These are phyloP conservation scores for Cytospora chrysosperma DNA, from an alignment of 2,329 filamentous ascomycete genomes.

Conservation along the genomic window DNA sequence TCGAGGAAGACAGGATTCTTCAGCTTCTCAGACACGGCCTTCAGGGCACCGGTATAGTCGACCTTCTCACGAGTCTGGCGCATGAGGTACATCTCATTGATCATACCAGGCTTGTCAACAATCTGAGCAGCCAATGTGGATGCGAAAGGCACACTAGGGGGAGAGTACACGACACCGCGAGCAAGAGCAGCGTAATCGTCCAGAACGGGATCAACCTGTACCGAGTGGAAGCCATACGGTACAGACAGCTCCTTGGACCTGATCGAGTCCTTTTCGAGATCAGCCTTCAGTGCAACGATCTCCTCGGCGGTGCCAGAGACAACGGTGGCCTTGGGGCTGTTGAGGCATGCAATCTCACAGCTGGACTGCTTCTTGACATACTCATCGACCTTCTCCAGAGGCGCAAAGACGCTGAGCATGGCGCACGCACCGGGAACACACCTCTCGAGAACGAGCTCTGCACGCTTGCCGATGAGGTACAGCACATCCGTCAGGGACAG, in stretches of 20 bases:
- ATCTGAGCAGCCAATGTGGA: conserved; percentile 62
- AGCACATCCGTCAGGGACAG: conserved; percentile 65
- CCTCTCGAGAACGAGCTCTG: conserved; percentile 57
- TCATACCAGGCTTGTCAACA: conserved; percentile 55
- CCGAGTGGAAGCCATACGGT: conserved; percentile 47
- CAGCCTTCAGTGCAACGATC: conserved; percentile 30
- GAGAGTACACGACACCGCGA: conserved; percentile 33
- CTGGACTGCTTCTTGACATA: conserved; percentile 42
- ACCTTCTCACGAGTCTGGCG: conserved; percentile 63
- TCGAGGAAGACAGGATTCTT: conserved; percentile 66
- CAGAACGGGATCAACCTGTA: conserved; percentile 47
- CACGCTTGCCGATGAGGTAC: conserved; percentile 63
- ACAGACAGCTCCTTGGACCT: conserved; percentile 42
- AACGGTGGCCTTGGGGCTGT: conserved; percentile 68
- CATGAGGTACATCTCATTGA: conserved; percentile 55
- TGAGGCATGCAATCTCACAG: conserved; percentile 62
- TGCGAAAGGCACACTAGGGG: conserved; percentile 55
- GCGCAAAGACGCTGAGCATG: conserved; percentile 44
- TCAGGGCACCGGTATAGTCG: conserved; percentile 59
- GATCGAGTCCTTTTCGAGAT: conserved; percentile 38
- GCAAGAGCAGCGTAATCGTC: conserved; percentile 50
- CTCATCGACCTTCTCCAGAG: conserved; percentile 48
- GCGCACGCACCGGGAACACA: conserved; percentile 62
- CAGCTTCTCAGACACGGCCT: conserved; percentile 45
- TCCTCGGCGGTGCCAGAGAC: conserved; percentile 45